A percentile compares a stretch with the other conserved stretches of the same genome.
phyloP scores from a whole-genome alignment of 2,329 filamentous ascomycete genomes.

The Ilyonectria mors-panacis region DNA sequence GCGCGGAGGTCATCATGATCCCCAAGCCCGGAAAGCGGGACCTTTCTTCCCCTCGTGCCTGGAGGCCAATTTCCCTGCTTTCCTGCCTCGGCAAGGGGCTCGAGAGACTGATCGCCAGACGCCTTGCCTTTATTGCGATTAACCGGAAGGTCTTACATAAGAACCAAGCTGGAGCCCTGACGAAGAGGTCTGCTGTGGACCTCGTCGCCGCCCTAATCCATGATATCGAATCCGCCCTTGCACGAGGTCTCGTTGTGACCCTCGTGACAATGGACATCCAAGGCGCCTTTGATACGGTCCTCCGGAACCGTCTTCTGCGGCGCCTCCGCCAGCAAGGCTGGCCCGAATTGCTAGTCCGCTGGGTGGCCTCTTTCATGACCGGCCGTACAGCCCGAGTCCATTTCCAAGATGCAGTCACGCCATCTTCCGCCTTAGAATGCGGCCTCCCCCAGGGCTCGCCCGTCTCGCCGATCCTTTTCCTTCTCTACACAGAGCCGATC shows the following conservation, averaged over 20 bases:
- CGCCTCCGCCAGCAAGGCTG: constrained; percentile 35
- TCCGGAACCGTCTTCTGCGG: constrained; percentile 36
- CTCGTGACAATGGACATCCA: constrained; percentile 38
- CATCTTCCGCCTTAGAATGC: constrained; percentile 14
- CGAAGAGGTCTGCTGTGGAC: constrained; percentile 33
- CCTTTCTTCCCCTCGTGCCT: constrained; percentile 36
- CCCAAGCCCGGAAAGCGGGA: constrained; percentile 42
- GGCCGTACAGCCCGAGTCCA: constrained; percentile 6
- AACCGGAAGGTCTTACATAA: constrained; percentile 37
- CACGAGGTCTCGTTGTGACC: constrained; percentile 21
- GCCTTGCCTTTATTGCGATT: constrained; percentile 38
- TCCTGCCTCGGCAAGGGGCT: constrained; percentile 48
- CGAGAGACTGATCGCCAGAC: constrained; percentile 43
- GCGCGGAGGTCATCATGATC: constrained; percentile 46
- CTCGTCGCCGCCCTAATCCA: constrained; percentile 32
- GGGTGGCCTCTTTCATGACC: constrained; percentile 33
- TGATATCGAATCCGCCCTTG: constrained; percentile 38
- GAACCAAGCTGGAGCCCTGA: constrained; percentile 42
- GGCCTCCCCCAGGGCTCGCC: constrained; percentile 15
- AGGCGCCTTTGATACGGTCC: constrained; percentile 38
- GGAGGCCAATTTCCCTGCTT: constrained; percentile 46
- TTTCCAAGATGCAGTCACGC: constrained; percentile 26
- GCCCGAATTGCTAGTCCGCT: constrained; percentile 30
- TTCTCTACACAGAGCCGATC: background rate
- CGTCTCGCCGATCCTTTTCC: background rate